These are phyloP conservation scores for Hamigera avellanea DNA, from an alignment of 495 filamentous ascomycete species.

Conservation along the genomic window DNA sequence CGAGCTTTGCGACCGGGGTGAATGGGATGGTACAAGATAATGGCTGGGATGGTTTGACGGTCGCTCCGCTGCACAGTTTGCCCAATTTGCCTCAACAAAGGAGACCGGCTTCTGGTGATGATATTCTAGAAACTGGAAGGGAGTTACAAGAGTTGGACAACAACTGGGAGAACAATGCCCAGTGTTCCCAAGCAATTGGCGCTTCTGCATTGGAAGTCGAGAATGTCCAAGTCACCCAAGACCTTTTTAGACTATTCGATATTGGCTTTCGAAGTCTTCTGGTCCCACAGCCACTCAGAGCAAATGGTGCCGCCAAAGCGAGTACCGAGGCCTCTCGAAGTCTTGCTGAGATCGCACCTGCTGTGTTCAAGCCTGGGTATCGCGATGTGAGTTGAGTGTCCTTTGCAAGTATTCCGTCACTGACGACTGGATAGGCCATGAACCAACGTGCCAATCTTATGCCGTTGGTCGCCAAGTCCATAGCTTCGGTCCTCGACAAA, in stretches of 20 bases:
- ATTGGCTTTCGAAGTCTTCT: constrained; percentile 18
- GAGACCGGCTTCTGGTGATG: too few species aligned
- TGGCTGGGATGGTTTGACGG: too few species aligned
- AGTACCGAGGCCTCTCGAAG: constrained; percentile 4
- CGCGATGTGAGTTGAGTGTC: constrained; percentile 14
- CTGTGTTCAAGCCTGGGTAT: constrained; percentile 24
- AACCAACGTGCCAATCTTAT: constrained; percentile 25
- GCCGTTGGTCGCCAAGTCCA: constrained; percentile 22
- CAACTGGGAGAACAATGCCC: neutral
- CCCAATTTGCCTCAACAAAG: too few species aligned
- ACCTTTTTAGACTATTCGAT: constrained; percentile 11
- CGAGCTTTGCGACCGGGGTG: too few species aligned
- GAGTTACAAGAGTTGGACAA: too few species aligned
- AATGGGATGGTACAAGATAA: too few species aligned
- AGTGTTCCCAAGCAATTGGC: neutral
- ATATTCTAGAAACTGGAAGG: too few species aligned
- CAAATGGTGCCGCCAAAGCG: constrained; percentile 1
- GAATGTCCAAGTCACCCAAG: neutral
- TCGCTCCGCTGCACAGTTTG: too few species aligned
- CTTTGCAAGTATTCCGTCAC: neutral
- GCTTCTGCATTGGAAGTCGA: neutral
- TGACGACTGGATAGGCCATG: constrained; percentile 18
- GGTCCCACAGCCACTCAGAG: constrained; percentile 2
- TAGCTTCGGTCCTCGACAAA: constrained; percentile 17
- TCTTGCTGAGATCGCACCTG: constrained; percentile 20